Conservation (phyloP, 306 rosid genomes). For the Gynostemma pentaphyllum region DNA sequence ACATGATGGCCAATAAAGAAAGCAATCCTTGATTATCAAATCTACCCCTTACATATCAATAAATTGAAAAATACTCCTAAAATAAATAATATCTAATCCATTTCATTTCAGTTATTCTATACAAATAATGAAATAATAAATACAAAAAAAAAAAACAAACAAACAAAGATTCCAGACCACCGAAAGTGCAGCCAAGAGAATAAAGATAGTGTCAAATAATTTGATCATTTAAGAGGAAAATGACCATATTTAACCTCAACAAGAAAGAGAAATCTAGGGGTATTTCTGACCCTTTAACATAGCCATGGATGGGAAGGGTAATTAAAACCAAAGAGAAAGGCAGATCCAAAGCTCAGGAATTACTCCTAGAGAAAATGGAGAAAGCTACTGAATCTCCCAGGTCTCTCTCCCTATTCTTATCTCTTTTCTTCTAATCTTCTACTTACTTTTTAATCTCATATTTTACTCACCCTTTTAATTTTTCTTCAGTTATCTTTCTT, state of each 20-base stretch:
- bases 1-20: no score
- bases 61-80: no score
- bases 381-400: neutral
- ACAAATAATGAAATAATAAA: neutral
- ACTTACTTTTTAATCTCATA: neutral
- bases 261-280: neutral
- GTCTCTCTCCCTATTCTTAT: neutral
- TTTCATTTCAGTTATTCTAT: no score
- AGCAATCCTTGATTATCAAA: no score
- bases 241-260: neutral
- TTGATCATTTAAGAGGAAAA: neutral
- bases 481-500: no score
- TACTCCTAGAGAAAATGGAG: neutral
- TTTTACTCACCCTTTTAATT: no score
- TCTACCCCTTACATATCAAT: no score
- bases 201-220: no score
- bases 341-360: neutral
- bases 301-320: no score
- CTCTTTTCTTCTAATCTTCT: neutral
- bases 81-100: no score
- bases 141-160: neutral
- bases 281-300: neutral
- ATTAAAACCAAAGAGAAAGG: neutral
- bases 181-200: neutral
- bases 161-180: neutral